Base-by-base conservation (phyloP, 495 filamentous ascomycete species). In the Lasiosphaeria miniovina region DNA sequence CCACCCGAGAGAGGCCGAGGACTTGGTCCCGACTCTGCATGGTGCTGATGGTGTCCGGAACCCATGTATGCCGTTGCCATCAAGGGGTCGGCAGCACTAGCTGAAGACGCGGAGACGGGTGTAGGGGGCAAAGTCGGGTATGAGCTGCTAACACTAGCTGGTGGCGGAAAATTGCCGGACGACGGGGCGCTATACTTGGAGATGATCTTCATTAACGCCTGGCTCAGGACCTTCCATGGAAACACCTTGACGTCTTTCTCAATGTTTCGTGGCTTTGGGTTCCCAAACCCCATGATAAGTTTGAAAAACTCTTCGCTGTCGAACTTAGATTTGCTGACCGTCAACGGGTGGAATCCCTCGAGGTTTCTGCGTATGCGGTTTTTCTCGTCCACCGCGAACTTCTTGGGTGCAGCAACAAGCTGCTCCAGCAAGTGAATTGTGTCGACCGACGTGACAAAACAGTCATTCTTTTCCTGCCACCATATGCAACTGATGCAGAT, bases 231-330 rank as follows among this genome's bases (percentile, higher is more conserved):
- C 68, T 88, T 90, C 95, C 94, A 98, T 10, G 90, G 86, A 69
- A 98, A 98, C 6, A 97, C 94, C 73, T 98, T 98, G 65, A 98
- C 90, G 66, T 96, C 93, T 75, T 98, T 98, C 79, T 97, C 94
- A 64, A 98, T 98, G 65, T 96, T 96, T 45, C 94, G 82, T 6
- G 94, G 95, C 77, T 97, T 97, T 3, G 95, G 95, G 32, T 85
- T 87, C 10, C 90, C 89, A 70, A 98, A 96, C n/a, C 84, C 88
- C 95, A 98, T 98, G 74, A 98, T 97, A 61, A 97, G 78, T 75
- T 96, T 96, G 85, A 98, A 98, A 76, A 98, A 97, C 48, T 91
- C 89, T 71, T 96, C 93, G 67, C 88, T 95, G 49, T 98, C 93
- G 2, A 83, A 67, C 74, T 96, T 96, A 55, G 86, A 84, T 70